These are phyloP conservation scores for Trichoderma afroharzianum DNA, from an alignment of 2,329 filamentous ascomycete genomes.

Conservation along the genomic window DNA sequence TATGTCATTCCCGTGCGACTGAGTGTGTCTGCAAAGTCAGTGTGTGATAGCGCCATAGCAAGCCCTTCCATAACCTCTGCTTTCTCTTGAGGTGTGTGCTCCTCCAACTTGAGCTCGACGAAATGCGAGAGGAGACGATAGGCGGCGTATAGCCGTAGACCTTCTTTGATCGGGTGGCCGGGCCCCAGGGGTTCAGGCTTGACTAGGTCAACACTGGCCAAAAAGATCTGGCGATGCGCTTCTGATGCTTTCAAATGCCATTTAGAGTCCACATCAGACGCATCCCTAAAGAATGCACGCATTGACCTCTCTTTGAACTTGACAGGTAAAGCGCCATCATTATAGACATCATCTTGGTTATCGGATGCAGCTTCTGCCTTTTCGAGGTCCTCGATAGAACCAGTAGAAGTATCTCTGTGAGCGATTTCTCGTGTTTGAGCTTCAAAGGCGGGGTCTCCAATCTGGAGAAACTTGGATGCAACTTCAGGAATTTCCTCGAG, in stretches of 20 bases:
- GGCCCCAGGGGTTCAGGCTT: neutral
- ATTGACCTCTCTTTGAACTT: slow-evolving; percentile 31
- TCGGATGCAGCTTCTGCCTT: slow-evolving; percentile 9
- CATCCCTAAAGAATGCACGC: slow-evolving; percentile 27
- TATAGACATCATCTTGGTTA: slow-evolving; percentile 22
- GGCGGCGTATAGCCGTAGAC: slow-evolving; percentile 18
- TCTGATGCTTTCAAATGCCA: slow-evolving; percentile 24
- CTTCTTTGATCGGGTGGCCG: neutral
- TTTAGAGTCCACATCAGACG: neutral
- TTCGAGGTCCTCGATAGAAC: slow-evolving; percentile 22
- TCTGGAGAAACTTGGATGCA: slow-evolving; percentile 25
- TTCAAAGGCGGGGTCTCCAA: slow-evolving; percentile 27
- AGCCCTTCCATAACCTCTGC: slow-evolving; percentile 26
- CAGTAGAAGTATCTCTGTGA: slow-evolving; percentile 2
- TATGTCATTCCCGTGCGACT: slow-evolving; percentile 13
- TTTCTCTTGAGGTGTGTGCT: slow-evolving; percentile 20
- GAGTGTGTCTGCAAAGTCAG: slow-evolving; percentile 18
- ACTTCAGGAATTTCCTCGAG: slow-evolving; percentile 28
- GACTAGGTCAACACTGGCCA: slow-evolving; percentile 20
- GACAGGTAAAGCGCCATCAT: slow-evolving; percentile 27
- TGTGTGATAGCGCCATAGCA: slow-evolving; percentile 20
- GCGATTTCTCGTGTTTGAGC: slow-evolving; percentile 19
- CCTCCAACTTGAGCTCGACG: slow-evolving; percentile 10
- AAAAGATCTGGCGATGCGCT: slow-evolving; percentile 25
- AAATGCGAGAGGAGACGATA: slow-evolving; percentile 23